A percentile compares a stretch with the other conserved stretches of the same genome.
Conservation (phyloP, 495 filamentous ascomycete genomes). For the Physcia stellaris region DNA sequence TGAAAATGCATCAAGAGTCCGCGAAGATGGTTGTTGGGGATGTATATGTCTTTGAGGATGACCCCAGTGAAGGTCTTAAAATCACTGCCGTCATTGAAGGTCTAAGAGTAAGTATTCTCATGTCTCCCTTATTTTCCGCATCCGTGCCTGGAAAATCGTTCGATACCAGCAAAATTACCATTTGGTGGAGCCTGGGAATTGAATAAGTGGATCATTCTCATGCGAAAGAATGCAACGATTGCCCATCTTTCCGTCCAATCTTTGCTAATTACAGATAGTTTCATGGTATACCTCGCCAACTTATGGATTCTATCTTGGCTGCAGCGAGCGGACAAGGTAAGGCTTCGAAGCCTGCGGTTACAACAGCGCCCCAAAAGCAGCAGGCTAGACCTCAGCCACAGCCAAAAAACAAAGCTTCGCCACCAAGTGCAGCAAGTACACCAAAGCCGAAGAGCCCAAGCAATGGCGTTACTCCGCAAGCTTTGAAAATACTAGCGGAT, state of each 20-base stretch:
- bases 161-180: too few relatives aligned
- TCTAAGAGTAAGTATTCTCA: background rate
- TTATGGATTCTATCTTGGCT: constrained; percentile 1
- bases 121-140: background rate
- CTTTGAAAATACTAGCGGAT: constrained; percentile 13
- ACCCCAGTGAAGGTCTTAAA: too few relatives aligned
- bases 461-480: background rate
- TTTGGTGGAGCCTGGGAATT: too few relatives aligned
- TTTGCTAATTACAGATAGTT: background rate
- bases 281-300: background rate
- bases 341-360: background rate
- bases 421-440: background rate
- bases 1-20: background rate
- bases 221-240: too few relatives aligned
- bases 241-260: too few relatives aligned
- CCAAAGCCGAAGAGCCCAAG: background rate
- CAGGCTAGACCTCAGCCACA: background rate
- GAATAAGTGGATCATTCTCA: too few relatives aligned
- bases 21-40: constrained; percentile 1
- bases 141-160: background rate
- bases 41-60: constrained; percentile 1
- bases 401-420: background rate
- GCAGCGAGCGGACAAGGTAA: background rate
- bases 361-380: background rate
- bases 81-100: background rate